Conservation (phyloP, 495 filamentous ascomycete species). For the Letharia columbiana region DNA sequence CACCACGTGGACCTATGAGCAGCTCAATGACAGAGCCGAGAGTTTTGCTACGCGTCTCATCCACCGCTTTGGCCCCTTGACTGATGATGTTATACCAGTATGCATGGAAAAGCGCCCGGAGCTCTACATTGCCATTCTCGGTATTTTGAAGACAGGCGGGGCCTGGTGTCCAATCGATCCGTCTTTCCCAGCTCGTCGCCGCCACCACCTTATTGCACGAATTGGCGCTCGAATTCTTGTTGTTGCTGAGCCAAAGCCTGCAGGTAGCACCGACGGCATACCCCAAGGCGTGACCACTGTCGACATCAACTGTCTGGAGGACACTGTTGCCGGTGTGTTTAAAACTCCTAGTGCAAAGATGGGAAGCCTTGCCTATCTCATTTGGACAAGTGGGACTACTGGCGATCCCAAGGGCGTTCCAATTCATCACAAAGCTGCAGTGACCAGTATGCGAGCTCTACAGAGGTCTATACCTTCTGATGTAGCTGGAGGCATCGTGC, state of each 20-base stretch:
- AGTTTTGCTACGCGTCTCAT: slow-evolving; percentile 26
- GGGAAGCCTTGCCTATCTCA: slow-evolving; percentile 29
- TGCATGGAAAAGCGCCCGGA: slow-evolving; percentile 77
- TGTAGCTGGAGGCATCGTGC: slow-evolving; percentile 23
- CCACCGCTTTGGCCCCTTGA: slow-evolving; percentile 23
- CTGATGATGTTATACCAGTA: slow-evolving; percentile 52
- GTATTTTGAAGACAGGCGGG: slow-evolving; percentile 58
- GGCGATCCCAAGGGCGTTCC: slow-evolving; percentile 25
- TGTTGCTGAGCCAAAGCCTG: slow-evolving; percentile 18
- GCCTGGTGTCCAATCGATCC: slow-evolving; percentile 38
- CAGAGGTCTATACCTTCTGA: slow-evolving; percentile 29
- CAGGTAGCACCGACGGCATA: slow-evolving; percentile 24
- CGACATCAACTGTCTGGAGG: slow-evolving; percentile 24
- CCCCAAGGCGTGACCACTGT: slow-evolving; percentile 26
- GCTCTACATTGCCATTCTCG: slow-evolving; percentile 69
- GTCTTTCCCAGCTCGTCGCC: slow-evolving; percentile 31
- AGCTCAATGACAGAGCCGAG: slow-evolving; percentile 30
- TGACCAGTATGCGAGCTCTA: slow-evolving; percentile 31
- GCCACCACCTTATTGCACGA: slow-evolving; percentile 32
- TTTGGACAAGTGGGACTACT: slow-evolving; percentile 37
- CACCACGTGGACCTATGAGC: slow-evolving; percentile 28
- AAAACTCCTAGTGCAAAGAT: slow-evolving; percentile 18
- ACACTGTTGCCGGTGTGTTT: background rate
- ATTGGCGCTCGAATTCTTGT: slow-evolving; percentile 28
- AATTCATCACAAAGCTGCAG: slow-evolving; percentile 26